Percentiles rank a stretch among this genome's conserved stretches.
Conservation (phyloP, 2,329 filamentous ascomycete species). For the Cercospora sp. region DNA sequence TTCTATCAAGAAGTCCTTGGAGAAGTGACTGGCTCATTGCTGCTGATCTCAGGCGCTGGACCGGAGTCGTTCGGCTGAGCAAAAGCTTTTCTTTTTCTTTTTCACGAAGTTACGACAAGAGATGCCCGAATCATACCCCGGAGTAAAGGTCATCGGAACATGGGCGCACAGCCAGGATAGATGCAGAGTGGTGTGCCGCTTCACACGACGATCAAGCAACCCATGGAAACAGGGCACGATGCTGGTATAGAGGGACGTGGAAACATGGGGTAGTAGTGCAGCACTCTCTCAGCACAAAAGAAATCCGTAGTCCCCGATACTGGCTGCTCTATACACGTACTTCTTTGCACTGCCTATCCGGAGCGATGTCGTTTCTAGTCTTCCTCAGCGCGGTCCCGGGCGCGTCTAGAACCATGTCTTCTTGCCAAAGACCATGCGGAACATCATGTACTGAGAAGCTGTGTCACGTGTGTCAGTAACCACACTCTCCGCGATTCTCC, state of each 20-base stretch:
- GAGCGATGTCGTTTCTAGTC: neutral
- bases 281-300: constrained; percentile 4
- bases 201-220: neutral
- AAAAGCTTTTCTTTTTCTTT: too few relatives aligned
- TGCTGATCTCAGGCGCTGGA: neutral
- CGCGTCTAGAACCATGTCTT: constrained; percentile 65
- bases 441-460: constrained; percentile 68
- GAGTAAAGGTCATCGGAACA: neutral
- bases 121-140: neutral
- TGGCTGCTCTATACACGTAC: constrained; percentile 9
- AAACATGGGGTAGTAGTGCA: neutral
- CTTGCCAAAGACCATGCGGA: constrained; percentile 72
- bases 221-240: neutral
- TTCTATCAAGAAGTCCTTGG: constrained; percentile 20
- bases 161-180: neutral
- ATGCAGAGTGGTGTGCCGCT: neutral
- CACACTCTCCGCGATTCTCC: neutral
- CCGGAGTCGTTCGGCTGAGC: neutral
- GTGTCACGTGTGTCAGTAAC: constrained; percentile 11
- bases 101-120: neutral
- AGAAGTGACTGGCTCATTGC: neutral
- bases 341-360: neutral
- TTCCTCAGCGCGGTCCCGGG: neutral
- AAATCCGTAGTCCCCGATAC: constrained; percentile 5
- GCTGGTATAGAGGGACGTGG: neutral